Evolutionary conservation across 2,329 filamentous ascomycete genomes (phyloP).

Genomic region (Neofusicoccum cordaticola): DNA sequence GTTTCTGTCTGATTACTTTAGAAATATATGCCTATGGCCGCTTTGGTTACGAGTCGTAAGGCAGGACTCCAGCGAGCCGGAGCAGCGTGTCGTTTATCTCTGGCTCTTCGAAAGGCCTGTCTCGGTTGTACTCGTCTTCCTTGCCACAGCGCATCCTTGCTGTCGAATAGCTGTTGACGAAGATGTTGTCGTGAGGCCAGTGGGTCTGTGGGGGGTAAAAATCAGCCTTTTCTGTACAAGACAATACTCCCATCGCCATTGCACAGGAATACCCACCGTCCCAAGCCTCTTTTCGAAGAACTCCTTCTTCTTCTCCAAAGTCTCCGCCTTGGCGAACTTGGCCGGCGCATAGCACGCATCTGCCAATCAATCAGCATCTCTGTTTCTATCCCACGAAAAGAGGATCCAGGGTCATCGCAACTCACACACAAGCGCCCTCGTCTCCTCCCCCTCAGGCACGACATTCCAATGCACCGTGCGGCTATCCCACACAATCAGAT

Average conservation of each 20-base stretch:
- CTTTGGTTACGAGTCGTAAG: neutral
- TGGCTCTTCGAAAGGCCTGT: neutral
- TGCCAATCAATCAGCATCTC: neutral
- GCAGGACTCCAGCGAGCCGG: neutral
- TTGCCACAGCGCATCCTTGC: neutral
- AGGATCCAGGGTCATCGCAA: neutral
- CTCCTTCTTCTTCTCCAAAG: slow-evolving; percentile 22
- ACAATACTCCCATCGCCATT: too few relatives aligned
- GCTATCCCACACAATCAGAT: slow-evolving; percentile 48
- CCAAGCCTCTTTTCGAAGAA: slow-evolving; percentile 14
- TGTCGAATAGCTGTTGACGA: neutral
- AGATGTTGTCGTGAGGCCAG: slow-evolving; percentile 14
- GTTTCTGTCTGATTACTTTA: too few relatives aligned
- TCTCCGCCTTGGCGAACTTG: slow-evolving; percentile 13
- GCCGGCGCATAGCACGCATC: slow-evolving; percentile 11
- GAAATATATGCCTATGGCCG: too few relatives aligned
- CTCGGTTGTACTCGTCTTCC: neutral
- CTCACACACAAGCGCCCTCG: slow-evolving; percentile 5
- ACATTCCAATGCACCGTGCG: slow-evolving; percentile 45
- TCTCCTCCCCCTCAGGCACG: slow-evolving; percentile 34
- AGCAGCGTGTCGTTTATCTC: neutral
- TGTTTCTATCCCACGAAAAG: neutral
- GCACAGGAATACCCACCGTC: neutral
- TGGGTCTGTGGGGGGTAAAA: neutral
- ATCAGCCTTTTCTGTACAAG: neutral